A percentile compares a stretch with the other conserved stretches of the same genome.
These are phyloP conservation scores for Psilocybe cubensis DNA, from an alignment of 768 basidiomycete genomes.

Conservation along the genomic window DNA sequence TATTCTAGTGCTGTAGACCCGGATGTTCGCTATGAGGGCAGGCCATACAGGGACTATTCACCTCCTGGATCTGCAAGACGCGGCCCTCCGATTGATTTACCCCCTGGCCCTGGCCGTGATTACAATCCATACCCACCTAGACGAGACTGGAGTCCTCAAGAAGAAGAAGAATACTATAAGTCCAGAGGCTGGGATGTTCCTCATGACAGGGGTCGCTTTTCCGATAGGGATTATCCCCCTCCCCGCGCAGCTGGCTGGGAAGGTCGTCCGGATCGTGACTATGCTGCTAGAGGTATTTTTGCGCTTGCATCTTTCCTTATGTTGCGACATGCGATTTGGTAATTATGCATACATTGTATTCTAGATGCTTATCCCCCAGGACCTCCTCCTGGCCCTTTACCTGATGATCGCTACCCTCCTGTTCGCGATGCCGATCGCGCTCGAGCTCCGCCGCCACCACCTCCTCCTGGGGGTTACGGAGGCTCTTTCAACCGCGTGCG, in stretches of 20 bases:
- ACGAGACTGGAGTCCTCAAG: constrained; percentile 29
- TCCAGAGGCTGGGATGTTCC: constrained; percentile 39
- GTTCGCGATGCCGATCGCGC: constrained; percentile 28
- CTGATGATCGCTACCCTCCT: constrained; percentile 23
- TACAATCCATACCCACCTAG: constrained; percentile 19
- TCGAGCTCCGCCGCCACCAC: constrained; percentile 23
- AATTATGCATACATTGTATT: background rate
- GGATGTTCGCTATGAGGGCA: constrained; percentile 39
- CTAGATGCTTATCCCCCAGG: constrained; percentile 22
- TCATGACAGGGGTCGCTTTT: constrained; percentile 39
- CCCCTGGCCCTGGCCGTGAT: constrained; percentile 17
- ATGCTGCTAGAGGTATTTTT: constrained; percentile 22
- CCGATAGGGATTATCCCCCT: constrained; percentile 36
- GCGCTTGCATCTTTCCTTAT: background rate
- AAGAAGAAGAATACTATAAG: constrained; percentile 44
- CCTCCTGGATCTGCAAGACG: constrained; percentile 15
- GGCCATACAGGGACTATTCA: constrained; percentile 21
- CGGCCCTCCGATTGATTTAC: constrained; percentile 12
- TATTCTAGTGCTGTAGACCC: constrained; percentile 38
- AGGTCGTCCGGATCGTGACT: constrained; percentile 43
- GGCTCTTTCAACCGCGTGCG: constrained; percentile 41
- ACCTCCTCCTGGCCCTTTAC: constrained; percentile 11
- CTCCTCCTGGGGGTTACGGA: constrained; percentile 18
- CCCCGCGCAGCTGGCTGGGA: constrained; percentile 41
- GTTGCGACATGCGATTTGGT: background rate